These are phyloP conservation scores for Pseudotsuga menziesii DNA, from an alignment of 75 land plant species.

Conservation along the genomic window DNA sequence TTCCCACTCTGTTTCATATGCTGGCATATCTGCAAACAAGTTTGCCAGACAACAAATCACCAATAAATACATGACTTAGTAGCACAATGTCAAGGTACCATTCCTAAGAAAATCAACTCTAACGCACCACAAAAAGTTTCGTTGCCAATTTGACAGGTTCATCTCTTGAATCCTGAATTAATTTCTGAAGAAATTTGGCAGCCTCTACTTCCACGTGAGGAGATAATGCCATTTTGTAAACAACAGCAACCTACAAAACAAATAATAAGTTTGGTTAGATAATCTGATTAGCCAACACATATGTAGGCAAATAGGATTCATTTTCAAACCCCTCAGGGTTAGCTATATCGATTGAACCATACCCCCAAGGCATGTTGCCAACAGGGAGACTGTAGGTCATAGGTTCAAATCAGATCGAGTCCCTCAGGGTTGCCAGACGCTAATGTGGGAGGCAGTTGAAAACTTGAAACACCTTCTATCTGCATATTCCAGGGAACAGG, in stretches of 20 bases:
- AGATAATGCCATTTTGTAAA: slow-evolving; percentile 45
- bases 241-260: neutral
- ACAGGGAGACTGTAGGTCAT: too few species aligned
- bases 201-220: slow-evolving; percentile 89
- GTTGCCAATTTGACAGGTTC: slow-evolving; percentile 91
- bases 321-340: too few species aligned
- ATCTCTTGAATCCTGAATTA: slow-evolving; percentile 86
- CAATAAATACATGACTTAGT: neutral
- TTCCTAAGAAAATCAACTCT: neutral
- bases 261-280: neutral
- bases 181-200: slow-evolving; percentile 83
- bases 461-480: too few species aligned
- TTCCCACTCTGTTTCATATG: slow-evolving; percentile 94
- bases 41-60: neutral
- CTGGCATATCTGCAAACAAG: slow-evolving; percentile 71
- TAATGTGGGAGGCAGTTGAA: too few species aligned
- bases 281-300: too few species aligned
- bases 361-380: too few species aligned
- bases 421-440: too few species aligned
- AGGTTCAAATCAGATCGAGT: too few species aligned
- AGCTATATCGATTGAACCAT: too few species aligned
- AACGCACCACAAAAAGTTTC: slow-evolving; percentile 86
- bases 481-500: too few species aligned
- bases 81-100: neutral
- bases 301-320: too few species aligned